Conservation (phyloP, 495 filamentous ascomycete species). For the Aspergillus indologenus region DNA sequence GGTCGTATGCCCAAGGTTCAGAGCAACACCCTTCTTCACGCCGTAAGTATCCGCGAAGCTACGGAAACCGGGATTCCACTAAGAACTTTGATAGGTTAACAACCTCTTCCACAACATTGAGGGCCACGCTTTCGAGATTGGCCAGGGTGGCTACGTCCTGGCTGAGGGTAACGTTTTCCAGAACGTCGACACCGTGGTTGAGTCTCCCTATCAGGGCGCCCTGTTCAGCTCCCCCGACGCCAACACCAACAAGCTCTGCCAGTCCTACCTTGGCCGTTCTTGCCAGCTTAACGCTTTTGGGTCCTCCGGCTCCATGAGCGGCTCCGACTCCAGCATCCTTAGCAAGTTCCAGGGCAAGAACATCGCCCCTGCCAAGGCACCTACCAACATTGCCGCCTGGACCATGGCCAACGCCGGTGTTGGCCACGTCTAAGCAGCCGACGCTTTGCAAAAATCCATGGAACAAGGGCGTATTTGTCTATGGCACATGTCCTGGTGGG, state of each 20-base stretch:
- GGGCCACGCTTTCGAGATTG: constrained; percentile 57
- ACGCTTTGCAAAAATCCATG: no score
- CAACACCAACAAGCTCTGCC: constrained; percentile 38
- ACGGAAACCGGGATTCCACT: no score
- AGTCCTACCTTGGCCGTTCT: constrained; percentile 38
- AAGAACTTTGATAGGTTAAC: constrained; percentile 41
- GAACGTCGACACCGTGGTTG: constrained; percentile 38
- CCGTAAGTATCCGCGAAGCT: constrained; percentile 25
- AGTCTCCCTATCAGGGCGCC: constrained; percentile 32
- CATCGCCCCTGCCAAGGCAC: constrained; percentile 40
- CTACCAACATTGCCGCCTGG: constrained; percentile 26
- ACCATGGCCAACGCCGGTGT: constrained; percentile 7
- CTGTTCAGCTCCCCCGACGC: constrained; percentile 41
- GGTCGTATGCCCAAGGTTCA: constrained; percentile 44
- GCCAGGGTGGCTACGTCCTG: constrained; percentile 47
- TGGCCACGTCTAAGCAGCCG: neutral
- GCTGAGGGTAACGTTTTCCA: constrained; percentile 62
- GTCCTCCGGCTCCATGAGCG: constrained; percentile 36
- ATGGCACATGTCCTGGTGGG: no score
- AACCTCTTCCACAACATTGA: constrained; percentile 55
- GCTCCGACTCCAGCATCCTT: constrained; percentile 41
- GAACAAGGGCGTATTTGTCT: no score
- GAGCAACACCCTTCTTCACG: constrained; percentile 42
- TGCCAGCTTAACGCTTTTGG: constrained; percentile 50
- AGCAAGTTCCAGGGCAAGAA: constrained; percentile 50